phyloP scores from a whole-genome alignment of 2,329 filamentous ascomycete species.

The Herpotrichia juniperi region DNA sequence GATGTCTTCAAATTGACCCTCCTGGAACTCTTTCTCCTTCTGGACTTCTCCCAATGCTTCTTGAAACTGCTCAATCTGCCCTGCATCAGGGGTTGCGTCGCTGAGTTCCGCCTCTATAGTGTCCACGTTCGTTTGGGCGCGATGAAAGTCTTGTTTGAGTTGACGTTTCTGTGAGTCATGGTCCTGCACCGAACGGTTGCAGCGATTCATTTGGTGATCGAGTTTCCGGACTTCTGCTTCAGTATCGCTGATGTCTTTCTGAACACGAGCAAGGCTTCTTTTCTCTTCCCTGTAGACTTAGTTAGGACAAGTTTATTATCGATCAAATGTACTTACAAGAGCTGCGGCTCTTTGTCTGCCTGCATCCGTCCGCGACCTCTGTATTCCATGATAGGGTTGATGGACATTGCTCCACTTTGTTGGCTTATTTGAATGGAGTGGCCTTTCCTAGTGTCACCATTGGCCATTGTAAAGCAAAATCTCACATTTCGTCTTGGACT shows the following conservation, averaged over 20 bases:
- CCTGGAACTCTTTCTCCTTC: constrained; percentile 45
- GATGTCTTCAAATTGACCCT: constrained; percentile 57
- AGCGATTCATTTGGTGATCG: constrained; percentile 51
- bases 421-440: constrained; percentile 48
- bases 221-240: constrained; percentile 39
- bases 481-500: constrained; percentile 67
- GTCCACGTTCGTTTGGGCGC: constrained; percentile 66
- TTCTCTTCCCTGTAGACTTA: constrained; percentile 46
- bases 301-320: constrained; percentile 16
- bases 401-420: constrained; percentile 55
- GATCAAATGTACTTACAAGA: constrained; percentile 52
- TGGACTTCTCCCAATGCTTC: constrained; percentile 62
- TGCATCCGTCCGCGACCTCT: constrained; percentile 73
- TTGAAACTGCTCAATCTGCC: constrained; percentile 50
- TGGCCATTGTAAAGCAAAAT: constrained; percentile 72
- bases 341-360: constrained; percentile 73
- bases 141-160: constrained; percentile 64
- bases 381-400: constrained; percentile 61
- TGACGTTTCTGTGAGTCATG: constrained; percentile 55
- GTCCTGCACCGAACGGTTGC: constrained; percentile 56
- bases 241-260: constrained; percentile 40
- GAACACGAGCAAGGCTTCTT: constrained; percentile 59
- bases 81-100: constrained; percentile 66
- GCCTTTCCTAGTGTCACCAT: constrained; percentile 67
- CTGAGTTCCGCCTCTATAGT: constrained; percentile 71